Percentiles rank a stretch among this genome's conserved stretches.
These are phyloP conservation scores for Epichloe sibirici DNA, from an alignment of 2,329 filamentous ascomycete genomes.

Conservation along the genomic window DNA sequence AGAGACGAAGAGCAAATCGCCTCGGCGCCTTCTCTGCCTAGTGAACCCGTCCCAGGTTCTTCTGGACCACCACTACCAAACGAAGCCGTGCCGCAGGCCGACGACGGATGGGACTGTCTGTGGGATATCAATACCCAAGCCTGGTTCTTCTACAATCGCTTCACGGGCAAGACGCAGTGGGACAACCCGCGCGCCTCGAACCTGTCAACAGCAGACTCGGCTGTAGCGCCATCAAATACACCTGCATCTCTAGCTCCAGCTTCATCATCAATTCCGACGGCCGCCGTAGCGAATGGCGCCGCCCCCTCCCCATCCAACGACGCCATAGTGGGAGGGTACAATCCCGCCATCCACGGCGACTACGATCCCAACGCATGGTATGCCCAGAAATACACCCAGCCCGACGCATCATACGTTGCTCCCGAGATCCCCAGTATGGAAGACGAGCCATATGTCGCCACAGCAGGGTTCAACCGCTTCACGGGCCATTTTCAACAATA, in stretches of 20 bases:
- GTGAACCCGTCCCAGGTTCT: constrained; percentile 15
- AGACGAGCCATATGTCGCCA: constrained; percentile 47
- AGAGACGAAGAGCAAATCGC: neutral
- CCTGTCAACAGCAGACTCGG: neutral
- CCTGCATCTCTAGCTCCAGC: constrained; percentile 17
- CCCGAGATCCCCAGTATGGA: constrained; percentile 21
- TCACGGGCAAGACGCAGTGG: constrained; percentile 66
- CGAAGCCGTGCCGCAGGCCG: constrained; percentile 36
- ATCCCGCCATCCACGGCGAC: constrained; percentile 89
- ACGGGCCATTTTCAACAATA: constrained; percentile 70
- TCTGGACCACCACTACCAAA: constrained; percentile 29
- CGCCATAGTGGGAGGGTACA: constrained; percentile 62
- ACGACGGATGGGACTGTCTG: constrained; percentile 68
- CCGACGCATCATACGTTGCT: constrained; percentile 19
- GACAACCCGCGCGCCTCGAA: constrained; percentile 66
- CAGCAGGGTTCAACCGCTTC: constrained; percentile 80
- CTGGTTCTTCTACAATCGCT: constrained; percentile 79
- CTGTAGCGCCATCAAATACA: constrained; percentile 16
- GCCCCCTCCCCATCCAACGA: constrained; percentile 19
- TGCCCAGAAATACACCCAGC: constrained; percentile 45
- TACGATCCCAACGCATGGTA: constrained; percentile 97
- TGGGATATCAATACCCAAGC: constrained; percentile 59
- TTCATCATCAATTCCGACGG: constrained; percentile 13
- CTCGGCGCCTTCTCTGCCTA: constrained; percentile 21
- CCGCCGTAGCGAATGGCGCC: constrained; percentile 9